Base-by-base conservation (phyloP, 352 stramenopile genomes). In the Pythium rishiriense region DNA sequence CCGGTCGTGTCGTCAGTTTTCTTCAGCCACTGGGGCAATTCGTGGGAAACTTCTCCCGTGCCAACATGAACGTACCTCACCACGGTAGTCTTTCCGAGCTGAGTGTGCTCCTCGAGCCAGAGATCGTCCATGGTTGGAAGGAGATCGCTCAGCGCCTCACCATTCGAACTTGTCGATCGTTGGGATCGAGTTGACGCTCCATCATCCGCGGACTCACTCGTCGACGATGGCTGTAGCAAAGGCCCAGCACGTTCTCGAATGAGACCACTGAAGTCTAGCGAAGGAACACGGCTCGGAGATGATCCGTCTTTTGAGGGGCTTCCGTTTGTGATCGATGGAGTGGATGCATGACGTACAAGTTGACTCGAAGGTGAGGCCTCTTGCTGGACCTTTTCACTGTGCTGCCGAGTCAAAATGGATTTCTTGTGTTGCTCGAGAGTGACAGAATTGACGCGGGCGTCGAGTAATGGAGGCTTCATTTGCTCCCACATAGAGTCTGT, bases 81-180 rank as follows among this genome's bases (percentile, higher is more conserved):
- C 1, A 45, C 22, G n/a, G 19, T 37, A 35, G 22, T 25, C 17
- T 14, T 10, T 19, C 49, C 31, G 25, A 15, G 7, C 11, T 25
- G 19, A 17, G 41, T 53, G 0, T 33, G 17, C 24, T 70, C 64
- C 39, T 70, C 56, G 3, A 22, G 37, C 64, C 64, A 71, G 12
- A 71, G 42, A 41, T 71, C 52, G 17, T 66, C 64, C 64, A 71
- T 71, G 4, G 57, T 42, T 7, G 64, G 64, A 0, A 71, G 52
- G 0, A 66, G 29, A 28, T 69, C 62, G 17, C 62, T 64, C 4
- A 69, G 39, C 8, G 53, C 54, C 10, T 69, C 62, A 6, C 31
- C 37, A 26, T 35, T 58, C 6, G 62, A 63, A 0, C 31, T 47
- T 2, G 54, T 45, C 1, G 64, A 70, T 42, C 64, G 37, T 2